A percentile compares a stretch with the other conserved stretches of the same genome.
Evolutionary conservation across 2,329 filamentous ascomycete genomes (phyloP).

Genomic region (Mycogone perniciosa): DNA sequence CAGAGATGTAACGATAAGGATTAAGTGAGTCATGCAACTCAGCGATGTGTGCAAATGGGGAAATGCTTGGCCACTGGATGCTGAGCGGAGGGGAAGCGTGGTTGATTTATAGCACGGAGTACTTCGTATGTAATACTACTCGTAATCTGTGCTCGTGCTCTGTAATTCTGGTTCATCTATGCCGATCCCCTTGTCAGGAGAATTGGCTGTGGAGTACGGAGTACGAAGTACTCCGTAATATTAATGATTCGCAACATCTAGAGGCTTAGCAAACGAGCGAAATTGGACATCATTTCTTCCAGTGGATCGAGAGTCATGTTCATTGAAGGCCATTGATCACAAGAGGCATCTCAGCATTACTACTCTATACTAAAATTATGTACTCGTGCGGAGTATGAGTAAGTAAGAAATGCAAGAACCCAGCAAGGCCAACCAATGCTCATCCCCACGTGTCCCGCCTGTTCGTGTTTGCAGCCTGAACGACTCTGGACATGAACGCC

Average conservation of each 20-base stretch:
- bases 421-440: slow-evolving; percentile 5
- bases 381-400: too few species aligned
- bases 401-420: too few species aligned
- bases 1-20: too few species aligned
- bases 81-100: too few species aligned
- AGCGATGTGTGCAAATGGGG: too few species aligned
- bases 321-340: not conserved
- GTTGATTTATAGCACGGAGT: too few species aligned
- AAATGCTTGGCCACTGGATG: too few species aligned
- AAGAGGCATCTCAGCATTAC: not conserved
- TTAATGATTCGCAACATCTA: not conserved
- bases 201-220: slow-evolving; percentile 3
- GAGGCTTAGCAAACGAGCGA: slow-evolving; percentile 4
- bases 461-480: not conserved
- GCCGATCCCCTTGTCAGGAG: slow-evolving; percentile 6
- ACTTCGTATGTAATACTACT: too few species aligned
- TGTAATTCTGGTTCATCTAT: not conserved
- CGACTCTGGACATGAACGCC: too few species aligned
- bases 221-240: not conserved
- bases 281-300: slow-evolving; percentile 11
- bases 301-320: slow-evolving; percentile 4
- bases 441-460: slow-evolving; percentile 8
- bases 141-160: too few species aligned
- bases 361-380: too few species aligned
- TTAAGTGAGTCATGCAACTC: too few species aligned